These are phyloP conservation scores for Fulvia fulva DNA, from an alignment of 2,329 filamentous ascomycete genomes.

Conservation along the genomic window DNA sequence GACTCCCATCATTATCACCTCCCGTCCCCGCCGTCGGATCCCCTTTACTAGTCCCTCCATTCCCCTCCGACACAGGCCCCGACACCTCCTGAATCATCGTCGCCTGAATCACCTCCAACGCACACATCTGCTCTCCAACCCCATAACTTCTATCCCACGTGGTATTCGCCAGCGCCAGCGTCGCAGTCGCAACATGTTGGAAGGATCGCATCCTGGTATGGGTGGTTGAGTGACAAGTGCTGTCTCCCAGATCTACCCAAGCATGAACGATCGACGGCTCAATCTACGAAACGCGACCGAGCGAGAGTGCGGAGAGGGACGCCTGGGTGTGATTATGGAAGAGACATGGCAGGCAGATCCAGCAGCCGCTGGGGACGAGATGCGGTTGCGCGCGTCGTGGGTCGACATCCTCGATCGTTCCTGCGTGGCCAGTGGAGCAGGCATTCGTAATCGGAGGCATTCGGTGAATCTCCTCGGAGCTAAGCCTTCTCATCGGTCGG, in stretches of 20 bases:
- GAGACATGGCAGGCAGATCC: background rate
- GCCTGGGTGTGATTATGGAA: background rate
- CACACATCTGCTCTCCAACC: slow-evolving; percentile 56
- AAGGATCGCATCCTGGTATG: slow-evolving; percentile 8
- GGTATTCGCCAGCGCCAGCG: slow-evolving; percentile 22
- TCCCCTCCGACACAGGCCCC: slow-evolving; percentile 44
- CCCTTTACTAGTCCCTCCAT: slow-evolving; percentile 51
- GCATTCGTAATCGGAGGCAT: background rate
- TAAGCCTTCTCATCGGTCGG: background rate
- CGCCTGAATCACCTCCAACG: slow-evolving; percentile 48
- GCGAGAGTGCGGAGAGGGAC: background rate
- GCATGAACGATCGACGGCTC: background rate
- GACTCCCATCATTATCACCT: slow-evolving; percentile 20
- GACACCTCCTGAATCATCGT: slow-evolving; percentile 35
- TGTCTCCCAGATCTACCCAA: background rate
- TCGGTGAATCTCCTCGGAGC: background rate
- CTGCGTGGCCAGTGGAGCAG: background rate
- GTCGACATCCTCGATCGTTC: background rate
- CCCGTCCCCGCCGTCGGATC: slow-evolving; percentile 42
- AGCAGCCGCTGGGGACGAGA: background rate
- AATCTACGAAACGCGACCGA: background rate
- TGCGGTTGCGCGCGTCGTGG: background rate
- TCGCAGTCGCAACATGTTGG: slow-evolving; percentile 4
- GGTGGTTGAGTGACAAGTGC: background rate
- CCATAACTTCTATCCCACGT: slow-evolving; percentile 47